Base-by-base conservation (phyloP, 2,329 filamentous ascomycete genomes). In the Talaromyces sp. region DNA sequence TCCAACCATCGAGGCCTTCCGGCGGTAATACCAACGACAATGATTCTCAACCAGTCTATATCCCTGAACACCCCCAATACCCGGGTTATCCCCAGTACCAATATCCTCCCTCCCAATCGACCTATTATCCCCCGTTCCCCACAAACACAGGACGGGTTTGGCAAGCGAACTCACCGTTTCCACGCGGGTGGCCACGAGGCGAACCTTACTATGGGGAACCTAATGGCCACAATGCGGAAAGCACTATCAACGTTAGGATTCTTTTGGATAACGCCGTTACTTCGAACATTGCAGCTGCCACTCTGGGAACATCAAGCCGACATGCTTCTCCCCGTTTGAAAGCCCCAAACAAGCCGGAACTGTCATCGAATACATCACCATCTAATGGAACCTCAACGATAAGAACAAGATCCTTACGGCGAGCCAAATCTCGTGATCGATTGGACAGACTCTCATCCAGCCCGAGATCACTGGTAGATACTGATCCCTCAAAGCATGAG, bases 381-480 rank as follows among this genome's bases (percentile, higher is more conserved):
- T 37, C 51, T 9, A 25, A 59, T 43, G 28, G 21, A 22, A 25
- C 35, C 7, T 21, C 52, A 28, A 40, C 43, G 10, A 52, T 36
- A 22, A 59, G 57, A 21, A 56, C 53, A 28, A 56, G 46, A 39
- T 59, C 57, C 19, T 43, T 59, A 17, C 57, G 57, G 17, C 57
- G 57, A 59, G 36, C 57, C 3, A 46, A 46, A 45, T 59, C 57
- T n/a, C 53, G 57, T 39, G 57, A 59, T 13, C 28, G 53, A 9
- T 21, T 59, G 21, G 53, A 59, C 19, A 55, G 31, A 36, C 46
- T 55, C n/a, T 52, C 55, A 28, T 35, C 48, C 19, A 56, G 52
- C n/a, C 53, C 46, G 15, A 50, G 41, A 33, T 48, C 45, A 2
- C 6, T 36, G 17, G 43, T 45, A 11, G 37, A 51, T 21, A 54